Base-by-base conservation (phyloP, 2,329 filamentous ascomycete species). In the Fusarium bulbicola region DNA sequence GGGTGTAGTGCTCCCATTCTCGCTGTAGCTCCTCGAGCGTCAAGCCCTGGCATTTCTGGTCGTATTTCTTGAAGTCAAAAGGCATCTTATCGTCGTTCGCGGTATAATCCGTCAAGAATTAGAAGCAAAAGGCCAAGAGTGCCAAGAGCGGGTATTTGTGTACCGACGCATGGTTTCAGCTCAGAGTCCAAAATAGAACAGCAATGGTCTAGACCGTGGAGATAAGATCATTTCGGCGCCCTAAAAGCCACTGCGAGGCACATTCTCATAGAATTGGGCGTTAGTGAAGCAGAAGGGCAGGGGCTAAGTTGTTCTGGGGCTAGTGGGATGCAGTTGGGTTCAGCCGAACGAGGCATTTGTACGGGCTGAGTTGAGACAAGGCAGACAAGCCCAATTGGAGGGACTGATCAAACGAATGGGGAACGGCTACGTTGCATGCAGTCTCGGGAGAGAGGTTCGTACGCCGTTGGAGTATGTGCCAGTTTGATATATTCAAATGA, bases 1-100 rank as follows among this genome's bases (percentile, higher is more conserved):
- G 80, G 9, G 83, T 84, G 50, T 85, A 84, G 70, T 84, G 83
- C 61, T 84, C 79, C 83, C 83, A 84, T 70, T 84, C 82, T 24
- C 78, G 75, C 49, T 84, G 82, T 18, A 84, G 80, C 37, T 82
- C 79, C 37, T 83, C 81, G 7, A 80, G 74, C 5, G 78, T 79
- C 32, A 84, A 75, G 20, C 69, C 78, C 39, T 77, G 76, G 74
- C 83, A 84, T 65, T 84, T 84, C 16, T 76, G 73, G 49, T 84
- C 79, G 69, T 84, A 84, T 6, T 76, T 77, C n/a, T 80, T 78
- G 57, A 83, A 84, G 68, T 84, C 82, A 69, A 84, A 84, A 9
- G 82, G 82, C 82, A 83, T 84, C 13, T 62, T 72, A 32, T 53
- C 24, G 34, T n/a, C 0, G 32, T 34, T 34, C 7, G 50, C 10